Evolutionary conservation across 2,329 filamentous ascomycete species (phyloP), one percentile per base, ranked within the genome.

Genomic region (Coniella lustricola): DNA sequence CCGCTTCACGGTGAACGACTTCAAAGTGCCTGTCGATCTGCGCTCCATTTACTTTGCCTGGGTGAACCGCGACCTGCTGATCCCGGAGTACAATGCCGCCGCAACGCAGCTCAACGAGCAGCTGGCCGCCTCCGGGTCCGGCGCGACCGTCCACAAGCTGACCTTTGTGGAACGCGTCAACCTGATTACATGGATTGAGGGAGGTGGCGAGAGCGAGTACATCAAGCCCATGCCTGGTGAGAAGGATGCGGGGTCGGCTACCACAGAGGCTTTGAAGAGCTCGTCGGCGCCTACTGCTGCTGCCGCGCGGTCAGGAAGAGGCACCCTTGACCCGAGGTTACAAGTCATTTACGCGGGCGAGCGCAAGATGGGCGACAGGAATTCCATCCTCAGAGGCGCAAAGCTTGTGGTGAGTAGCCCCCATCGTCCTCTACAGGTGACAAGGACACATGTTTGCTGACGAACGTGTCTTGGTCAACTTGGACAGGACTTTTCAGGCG

Each of bases 11-110:
- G 77, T 87, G 52, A 90, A 88, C n/a, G 78, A 80, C 50, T 79
- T 79, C 59, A 75, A 79, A 41, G 73, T 75, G 48, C 76, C 85
- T 4, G 83, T 95, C 60, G 88, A 96, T 64, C 75, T 98, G 57
- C 89, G 93, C 63, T 93, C 86, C 64, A 91, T 96, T 68, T 96
- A 91, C 73, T 95, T 97, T 63, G 90, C 90, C 48, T 98, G 90
- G 89, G 76, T 87, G 60, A 94, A 96, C 69, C 89, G 90, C 66
- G 91, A 97, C 70, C 82, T 85, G 48, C 82, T 85, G 47, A 90
- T 95, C 56, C 86, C 87, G 10, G 89, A 95, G 59, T 97, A 97
- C 75, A 93, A 96, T 67, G 81, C 85, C 21, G 84, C 85, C 0
- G 87, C 88, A 13, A 83, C 86, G 59, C 76, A 82, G 57, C 75